phyloP scores from a whole-genome alignment of 2,329 filamentous ascomycete species.

The Neonectria sp. region DNA sequence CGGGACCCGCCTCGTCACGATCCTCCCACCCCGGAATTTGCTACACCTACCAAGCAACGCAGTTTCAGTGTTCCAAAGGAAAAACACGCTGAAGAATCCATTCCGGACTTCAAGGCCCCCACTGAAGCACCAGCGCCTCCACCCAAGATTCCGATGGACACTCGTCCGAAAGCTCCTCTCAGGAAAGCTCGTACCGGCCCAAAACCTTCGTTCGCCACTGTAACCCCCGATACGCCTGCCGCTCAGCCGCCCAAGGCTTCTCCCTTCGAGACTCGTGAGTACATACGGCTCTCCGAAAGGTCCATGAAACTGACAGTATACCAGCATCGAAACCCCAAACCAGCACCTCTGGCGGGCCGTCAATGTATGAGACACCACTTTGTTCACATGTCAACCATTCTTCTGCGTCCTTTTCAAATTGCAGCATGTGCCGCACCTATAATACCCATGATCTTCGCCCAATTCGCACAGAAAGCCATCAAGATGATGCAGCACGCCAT shows the following conservation, averaged over 20 bases:
- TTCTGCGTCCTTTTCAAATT: constrained; percentile 28
- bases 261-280: constrained; percentile 35
- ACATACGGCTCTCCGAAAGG: not conserved
- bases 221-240: constrained; percentile 21
- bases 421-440: constrained; percentile 29
- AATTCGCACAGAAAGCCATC: constrained; percentile 15
- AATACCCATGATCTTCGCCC: constrained; percentile 14
- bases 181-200: constrained; percentile 44
- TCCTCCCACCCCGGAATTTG: constrained; percentile 42
- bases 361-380: constrained; percentile 62
- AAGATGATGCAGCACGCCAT: constrained; percentile 31
- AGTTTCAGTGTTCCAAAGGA: constrained; percentile 52
- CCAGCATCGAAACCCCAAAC: constrained; percentile 33
- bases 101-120: constrained; percentile 3
- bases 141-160: constrained; percentile 32
- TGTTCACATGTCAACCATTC: constrained; percentile 37
- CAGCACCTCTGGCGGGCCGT: constrained; percentile 50
- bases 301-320: constrained; percentile 19
- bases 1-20: constrained; percentile 54
- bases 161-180: constrained; percentile 43
- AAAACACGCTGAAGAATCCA: constrained; percentile 25
- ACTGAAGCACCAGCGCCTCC: constrained; percentile 14
- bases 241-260: constrained; percentile 30
- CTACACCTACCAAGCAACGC: constrained; percentile 46
- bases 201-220: constrained; percentile 25